Percentiles rank a stretch among this genome's conserved stretches.
phyloP scores from a whole-genome alignment of 2,329 filamentous ascomycete species.

The Neonectria coccinea region DNA sequence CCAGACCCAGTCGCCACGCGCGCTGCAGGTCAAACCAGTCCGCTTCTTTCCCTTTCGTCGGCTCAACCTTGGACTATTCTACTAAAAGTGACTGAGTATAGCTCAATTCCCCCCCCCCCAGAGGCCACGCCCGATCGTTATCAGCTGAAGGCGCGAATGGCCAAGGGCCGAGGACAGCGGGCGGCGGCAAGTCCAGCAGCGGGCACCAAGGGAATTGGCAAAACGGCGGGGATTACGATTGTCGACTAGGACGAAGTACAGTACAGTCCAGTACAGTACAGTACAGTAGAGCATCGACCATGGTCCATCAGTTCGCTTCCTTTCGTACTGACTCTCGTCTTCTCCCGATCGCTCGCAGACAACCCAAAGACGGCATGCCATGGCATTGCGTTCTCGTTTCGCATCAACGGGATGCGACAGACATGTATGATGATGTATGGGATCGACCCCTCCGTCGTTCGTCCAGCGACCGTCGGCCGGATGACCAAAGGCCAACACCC shows the following conservation, averaged over 20 bases:
- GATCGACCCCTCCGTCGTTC: neutral
- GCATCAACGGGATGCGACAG: neutral
- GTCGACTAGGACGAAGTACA: neutral
- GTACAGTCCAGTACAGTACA: too few relatives aligned
- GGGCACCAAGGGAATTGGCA: neutral
- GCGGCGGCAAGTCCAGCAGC: neutral
- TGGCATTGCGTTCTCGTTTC: conserved; percentile 6
- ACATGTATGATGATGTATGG: neutral
- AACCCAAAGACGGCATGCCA: conserved; percentile 17
- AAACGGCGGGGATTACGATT: neutral
- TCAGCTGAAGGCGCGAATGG: neutral
- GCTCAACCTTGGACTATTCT: too few relatives aligned
- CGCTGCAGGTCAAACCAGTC: conserved; percentile 7
- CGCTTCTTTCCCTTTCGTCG: too few relatives aligned
- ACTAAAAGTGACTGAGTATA: too few relatives aligned
- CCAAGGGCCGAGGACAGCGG: neutral
- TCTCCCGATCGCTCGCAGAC: neutral
- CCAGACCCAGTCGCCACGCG: conserved; percentile 16
- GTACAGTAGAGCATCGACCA: too few relatives aligned
- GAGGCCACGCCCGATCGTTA: neutral
- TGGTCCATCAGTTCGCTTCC: neutral
- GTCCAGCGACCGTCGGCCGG: neutral
- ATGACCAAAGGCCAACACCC: neutral
- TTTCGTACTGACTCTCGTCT: neutral
- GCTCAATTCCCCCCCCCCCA: too few relatives aligned